Conservation (phyloP, 306 rosid genomes). For the Gleditsia sinensis region DNA sequence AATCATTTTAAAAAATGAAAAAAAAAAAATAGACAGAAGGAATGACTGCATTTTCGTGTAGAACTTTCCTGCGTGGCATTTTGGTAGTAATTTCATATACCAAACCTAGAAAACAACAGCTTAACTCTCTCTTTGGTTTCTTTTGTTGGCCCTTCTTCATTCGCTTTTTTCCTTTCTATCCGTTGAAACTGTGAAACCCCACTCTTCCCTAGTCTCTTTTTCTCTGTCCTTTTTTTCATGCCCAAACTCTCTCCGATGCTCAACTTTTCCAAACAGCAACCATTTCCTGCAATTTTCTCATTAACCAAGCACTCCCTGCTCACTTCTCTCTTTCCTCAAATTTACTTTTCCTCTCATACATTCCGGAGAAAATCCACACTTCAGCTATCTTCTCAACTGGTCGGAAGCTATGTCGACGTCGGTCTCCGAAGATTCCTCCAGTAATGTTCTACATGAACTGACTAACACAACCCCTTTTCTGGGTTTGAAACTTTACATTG, state of each 20-base stretch:
- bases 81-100: constrained; percentile 30
- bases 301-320: constrained; percentile 33
- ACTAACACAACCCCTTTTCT: constrained; percentile 35
- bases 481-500: constrained; percentile 54
- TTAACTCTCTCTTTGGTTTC: not conserved
- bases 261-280: not conserved
- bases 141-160: not conserved
- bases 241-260: constrained; percentile 27
- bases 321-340: not conserved
- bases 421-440: constrained; percentile 41
- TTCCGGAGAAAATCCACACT: constrained; percentile 27
- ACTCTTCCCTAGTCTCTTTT: constrained; percentile 11
- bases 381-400: not conserved
- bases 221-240: not conserved
- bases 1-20: not conserved
- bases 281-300: constrained; percentile 13
- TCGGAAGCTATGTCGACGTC: constrained; percentile 58
- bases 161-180: constrained; percentile 42
- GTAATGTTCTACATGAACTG: constrained; percentile 32
- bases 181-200: constrained; percentile 51
- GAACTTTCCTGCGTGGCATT: constrained; percentile 19
- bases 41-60: too few relatives aligned
- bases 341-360: not conserved
- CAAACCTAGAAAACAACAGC: constrained; percentile 35
- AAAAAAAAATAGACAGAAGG: too few relatives aligned